These are phyloP conservation scores for Trichopus zeylanicus DNA, from an alignment of 116 monocot species.

Conservation along the genomic window DNA sequence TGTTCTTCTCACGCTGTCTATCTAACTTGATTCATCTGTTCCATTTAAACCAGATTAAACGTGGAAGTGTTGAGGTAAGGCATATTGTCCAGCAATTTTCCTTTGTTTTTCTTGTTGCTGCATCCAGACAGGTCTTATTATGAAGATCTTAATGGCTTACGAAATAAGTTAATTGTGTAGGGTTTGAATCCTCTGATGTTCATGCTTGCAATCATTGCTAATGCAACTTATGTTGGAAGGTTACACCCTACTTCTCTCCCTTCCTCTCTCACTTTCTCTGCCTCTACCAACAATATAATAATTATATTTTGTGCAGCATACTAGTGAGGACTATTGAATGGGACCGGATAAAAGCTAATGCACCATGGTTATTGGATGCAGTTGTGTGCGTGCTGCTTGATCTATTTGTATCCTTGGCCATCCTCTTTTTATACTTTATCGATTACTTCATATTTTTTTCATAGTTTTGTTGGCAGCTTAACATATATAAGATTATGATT, in stretches of 20 bases:
- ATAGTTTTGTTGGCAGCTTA: not conserved
- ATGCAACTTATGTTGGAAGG: conserved; percentile 73
- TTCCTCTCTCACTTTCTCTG: not conserved
- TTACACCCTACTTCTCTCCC: conserved; percentile 19
- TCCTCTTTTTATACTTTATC: not conserved
- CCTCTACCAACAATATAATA: not conserved
- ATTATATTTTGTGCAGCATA: conserved; percentile 28
- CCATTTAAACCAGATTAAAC: not conserved
- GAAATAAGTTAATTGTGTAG: conserved; percentile 6
- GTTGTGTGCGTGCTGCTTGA: conserved; percentile 62
- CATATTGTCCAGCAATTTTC: no score
- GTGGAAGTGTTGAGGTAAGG: not conserved
- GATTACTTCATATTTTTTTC: not conserved
- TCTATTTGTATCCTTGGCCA: conserved; percentile 52
- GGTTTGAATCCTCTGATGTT: conserved; percentile 71
- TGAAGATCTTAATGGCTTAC: not conserved
- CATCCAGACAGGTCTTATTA: not conserved
- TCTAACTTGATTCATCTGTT: not conserved
- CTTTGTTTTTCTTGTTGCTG: no score
- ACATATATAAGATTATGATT: conserved; percentile 18
- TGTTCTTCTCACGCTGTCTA: not conserved
- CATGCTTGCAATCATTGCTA: conserved; percentile 47
- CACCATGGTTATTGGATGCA: conserved; percentile 72
- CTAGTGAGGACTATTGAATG: conserved; percentile 50
- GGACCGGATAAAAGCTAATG: conserved; percentile 49